A percentile compares a stretch with the other conserved stretches of the same genome.
Conservation (phyloP, 495 filamentous ascomycete genomes). For the Articulospora tetracladia region DNA sequence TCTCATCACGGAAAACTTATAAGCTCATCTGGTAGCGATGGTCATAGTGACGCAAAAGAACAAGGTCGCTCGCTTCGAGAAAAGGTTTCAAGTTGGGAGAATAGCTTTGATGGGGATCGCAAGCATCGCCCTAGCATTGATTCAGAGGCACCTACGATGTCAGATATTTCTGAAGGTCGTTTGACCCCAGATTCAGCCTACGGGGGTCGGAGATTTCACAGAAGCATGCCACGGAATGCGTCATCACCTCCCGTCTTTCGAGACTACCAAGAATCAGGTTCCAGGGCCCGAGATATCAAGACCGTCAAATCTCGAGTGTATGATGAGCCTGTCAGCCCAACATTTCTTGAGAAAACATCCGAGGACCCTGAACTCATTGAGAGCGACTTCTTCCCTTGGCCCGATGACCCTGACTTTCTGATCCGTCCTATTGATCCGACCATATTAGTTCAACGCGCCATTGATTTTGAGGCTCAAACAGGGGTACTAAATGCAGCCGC, state of each 20-base stretch:
- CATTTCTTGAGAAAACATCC: not conserved
- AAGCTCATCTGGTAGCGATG: slow-evolving; percentile 32
- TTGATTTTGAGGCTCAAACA: slow-evolving; percentile 41
- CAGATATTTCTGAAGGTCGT: slow-evolving; percentile 9
- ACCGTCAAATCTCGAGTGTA: not conserved
- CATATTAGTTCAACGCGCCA: slow-evolving; percentile 39
- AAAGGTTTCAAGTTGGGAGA: slow-evolving; percentile 22
- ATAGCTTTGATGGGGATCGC: not conserved
- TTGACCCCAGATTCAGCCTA: not conserved
- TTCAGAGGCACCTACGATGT: slow-evolving; percentile 13
- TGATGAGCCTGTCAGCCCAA: not conserved
- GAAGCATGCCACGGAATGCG: not conserved
- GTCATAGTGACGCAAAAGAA: slow-evolving; percentile 5
- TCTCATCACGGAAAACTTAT: slow-evolving; percentile 35
- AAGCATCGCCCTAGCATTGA: slow-evolving; percentile 17
- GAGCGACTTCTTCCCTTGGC: slow-evolving; percentile 46
- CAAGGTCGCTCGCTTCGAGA: slow-evolving; percentile 13
- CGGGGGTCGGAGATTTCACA: not conserved
- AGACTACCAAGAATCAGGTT: slow-evolving; percentile 18
- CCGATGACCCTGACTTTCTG: slow-evolving; percentile 38
- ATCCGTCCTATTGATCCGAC: slow-evolving; percentile 43
- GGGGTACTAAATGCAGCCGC: slow-evolving; percentile 45
- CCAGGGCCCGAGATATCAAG: not conserved
- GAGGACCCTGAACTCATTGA: slow-evolving; percentile 36
- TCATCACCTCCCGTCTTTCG: slow-evolving; percentile 15